Percentiles rank a stretch among this genome's conserved stretches.
Evolutionary conservation across 345 rosid genomes (phyloP).

Genomic region (Psidium friedrichsthalianum): DNA sequence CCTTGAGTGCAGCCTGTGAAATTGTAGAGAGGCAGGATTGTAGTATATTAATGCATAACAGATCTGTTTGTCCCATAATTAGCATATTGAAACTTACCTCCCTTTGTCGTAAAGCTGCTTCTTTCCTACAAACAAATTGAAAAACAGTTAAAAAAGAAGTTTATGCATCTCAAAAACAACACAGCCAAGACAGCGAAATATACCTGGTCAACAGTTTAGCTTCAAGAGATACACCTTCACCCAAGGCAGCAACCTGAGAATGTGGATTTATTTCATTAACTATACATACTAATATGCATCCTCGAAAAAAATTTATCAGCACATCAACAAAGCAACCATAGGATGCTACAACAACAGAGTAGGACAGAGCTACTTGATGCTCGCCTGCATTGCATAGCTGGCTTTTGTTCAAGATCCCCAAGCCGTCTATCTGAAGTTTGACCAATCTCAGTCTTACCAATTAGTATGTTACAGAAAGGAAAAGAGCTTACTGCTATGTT

Average conservation of each 20-base stretch:
- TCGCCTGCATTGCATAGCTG: not conserved
- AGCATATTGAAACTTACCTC: slow-evolving; percentile 38
- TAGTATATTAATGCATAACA: not conserved
- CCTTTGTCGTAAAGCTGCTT: slow-evolving; percentile 82
- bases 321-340: not conserved
- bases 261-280: not conserved
- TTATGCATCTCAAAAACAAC: not conserved
- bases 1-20: slow-evolving; percentile 85
- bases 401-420: not conserved
- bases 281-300: not conserved
- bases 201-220: slow-evolving; percentile 89
- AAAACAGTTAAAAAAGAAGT: not conserved
- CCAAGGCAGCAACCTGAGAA: slow-evolving; percentile 83
- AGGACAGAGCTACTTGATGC: not conserved
- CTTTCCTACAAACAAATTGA: slow-evolving; percentile 41
- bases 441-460: not conserved
- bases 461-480: not conserved
- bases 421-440: not conserved
- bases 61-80: not conserved
- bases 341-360: not conserved
- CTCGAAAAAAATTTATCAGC: not conserved
- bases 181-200: not conserved
- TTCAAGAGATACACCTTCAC: slow-evolving; percentile 95
- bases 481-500: not conserved
- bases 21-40: not conserved